phyloP scores from a whole-genome alignment of 75 land plant species.

The Cupressus sempervirens region DNA sequence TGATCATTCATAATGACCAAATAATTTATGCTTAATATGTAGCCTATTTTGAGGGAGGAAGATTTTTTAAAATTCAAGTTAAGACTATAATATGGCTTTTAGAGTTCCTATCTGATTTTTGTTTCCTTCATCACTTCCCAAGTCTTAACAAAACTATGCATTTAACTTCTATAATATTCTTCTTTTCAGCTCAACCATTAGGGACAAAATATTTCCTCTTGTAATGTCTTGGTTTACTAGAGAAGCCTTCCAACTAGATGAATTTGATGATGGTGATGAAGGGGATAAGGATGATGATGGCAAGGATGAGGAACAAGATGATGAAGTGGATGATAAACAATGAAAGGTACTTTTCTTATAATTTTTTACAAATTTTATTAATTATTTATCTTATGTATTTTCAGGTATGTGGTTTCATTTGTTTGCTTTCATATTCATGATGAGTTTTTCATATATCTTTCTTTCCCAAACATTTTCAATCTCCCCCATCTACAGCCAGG shows the following conservation, averaged over 20 bases:
- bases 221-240: slow-evolving; percentile 68
- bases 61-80: no score
- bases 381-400: neutral
- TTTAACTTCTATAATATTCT: neutral
- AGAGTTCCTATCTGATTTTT: neutral
- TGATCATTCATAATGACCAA: no score
- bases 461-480: neutral
- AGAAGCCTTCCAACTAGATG: slow-evolving; percentile 42
- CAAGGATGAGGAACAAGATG: slow-evolving; percentile 34
- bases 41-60: no score
- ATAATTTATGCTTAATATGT: no score
- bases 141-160: neutral
- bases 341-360: slow-evolving; percentile 7
- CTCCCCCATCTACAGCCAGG: neutral
- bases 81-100: no score
- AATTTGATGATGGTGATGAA: slow-evolving; percentile 44
- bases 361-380: neutral
- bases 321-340: slow-evolving; percentile 16
- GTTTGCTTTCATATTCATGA: neutral
- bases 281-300: slow-evolving; percentile 36
- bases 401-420: no score
- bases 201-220: slow-evolving; percentile 57
- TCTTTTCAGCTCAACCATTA: slow-evolving; percentile 41
- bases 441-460: neutral
- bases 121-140: neutral